These are phyloP conservation scores for Pezicula radicicola DNA, from an alignment of 2,329 filamentous ascomycete genomes.

Conservation along the genomic window DNA sequence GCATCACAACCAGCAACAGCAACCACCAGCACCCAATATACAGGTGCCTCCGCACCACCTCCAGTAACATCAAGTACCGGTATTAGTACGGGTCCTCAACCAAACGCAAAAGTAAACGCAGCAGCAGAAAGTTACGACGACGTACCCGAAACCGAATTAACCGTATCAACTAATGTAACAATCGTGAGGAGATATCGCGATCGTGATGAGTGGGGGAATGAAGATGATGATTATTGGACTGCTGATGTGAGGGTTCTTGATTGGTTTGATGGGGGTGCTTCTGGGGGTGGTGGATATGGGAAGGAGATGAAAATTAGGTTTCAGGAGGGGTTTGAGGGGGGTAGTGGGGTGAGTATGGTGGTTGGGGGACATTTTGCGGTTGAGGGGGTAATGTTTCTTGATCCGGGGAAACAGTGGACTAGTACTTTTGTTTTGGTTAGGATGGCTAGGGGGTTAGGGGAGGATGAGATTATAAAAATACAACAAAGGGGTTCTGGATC, in stretches of 20 bases:
- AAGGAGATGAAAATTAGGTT: too few species aligned
- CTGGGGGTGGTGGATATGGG: too few species aligned
- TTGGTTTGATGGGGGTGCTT: background rate
- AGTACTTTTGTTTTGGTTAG: background rate
- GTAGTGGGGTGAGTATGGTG: background rate
- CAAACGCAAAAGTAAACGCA: background rate
- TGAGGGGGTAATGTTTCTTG: background rate
- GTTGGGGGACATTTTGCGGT: background rate
- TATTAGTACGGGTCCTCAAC: background rate
- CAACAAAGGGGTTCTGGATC: too few species aligned
- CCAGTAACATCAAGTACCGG: background rate
- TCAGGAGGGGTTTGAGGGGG: background rate
- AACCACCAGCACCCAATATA: background rate
- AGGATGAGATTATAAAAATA: too few species aligned
- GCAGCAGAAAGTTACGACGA: constrained; percentile 1
- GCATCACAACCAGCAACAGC: background rate
- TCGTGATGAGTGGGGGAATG: background rate
- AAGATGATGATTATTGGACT: background rate
- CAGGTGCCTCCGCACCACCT: background rate
- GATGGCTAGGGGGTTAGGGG: too few species aligned
- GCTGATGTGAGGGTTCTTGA: background rate
- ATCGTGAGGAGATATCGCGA: background rate
- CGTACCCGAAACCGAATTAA: background rate
- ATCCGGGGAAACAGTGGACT: background rate
- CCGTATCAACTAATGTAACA: background rate